Base-by-base conservation (phyloP, 2,329 filamentous ascomycete species). In the Teratosphaeria gauchensis region DNA sequence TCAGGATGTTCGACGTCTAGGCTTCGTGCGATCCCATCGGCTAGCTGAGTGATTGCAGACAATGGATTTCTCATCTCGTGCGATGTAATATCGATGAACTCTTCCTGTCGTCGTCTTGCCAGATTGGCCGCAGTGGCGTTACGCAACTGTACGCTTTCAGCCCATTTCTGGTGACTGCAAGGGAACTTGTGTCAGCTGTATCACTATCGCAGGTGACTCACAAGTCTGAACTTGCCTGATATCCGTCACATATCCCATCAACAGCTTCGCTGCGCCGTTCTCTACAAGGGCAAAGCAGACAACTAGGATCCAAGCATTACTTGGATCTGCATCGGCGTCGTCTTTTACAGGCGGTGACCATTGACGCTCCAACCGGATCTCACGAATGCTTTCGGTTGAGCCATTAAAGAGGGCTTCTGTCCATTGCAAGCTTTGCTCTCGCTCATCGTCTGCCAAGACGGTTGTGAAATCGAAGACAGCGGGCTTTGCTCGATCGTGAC, bases 41-140 rank as follows among this genome's bases (percentile, higher is more conserved):
- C 75, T 33, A 73, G 73, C 21, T 76, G 73, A 0, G 76, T 71
- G 31, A 78, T 76, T 1, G 75, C 74, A 21, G 69, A 71, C 1
- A 77, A 63, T 0, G 76, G 76, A 57, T 77, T 77, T 5, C 76
- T 66, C 68, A 76, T 75, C 59, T 77, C 75, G 60, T 76, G 74
- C 2, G 68, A 72, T 2, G 65, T 62, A 57, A 66, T 66, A 53
- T 71, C 69, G 7, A 71, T 65, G 52, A 71, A 71, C n/a, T 60
- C 60, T 54, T 71, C 67, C 42, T 66, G 68, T 28, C 65, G 65
- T n/a, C 65, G 56, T 51, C 69, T 71, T 2, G 65, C 66, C 12
- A 64, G 24, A 6, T 42, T 56, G 12, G 63, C 64, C 16, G 55
- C 54, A n/a, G 51, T 61, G 6, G 61, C 63, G 30, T 59, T 61